Conservation (phyloP, 176 grass and related monocot genomes). For the Melocanna baccifera region DNA sequence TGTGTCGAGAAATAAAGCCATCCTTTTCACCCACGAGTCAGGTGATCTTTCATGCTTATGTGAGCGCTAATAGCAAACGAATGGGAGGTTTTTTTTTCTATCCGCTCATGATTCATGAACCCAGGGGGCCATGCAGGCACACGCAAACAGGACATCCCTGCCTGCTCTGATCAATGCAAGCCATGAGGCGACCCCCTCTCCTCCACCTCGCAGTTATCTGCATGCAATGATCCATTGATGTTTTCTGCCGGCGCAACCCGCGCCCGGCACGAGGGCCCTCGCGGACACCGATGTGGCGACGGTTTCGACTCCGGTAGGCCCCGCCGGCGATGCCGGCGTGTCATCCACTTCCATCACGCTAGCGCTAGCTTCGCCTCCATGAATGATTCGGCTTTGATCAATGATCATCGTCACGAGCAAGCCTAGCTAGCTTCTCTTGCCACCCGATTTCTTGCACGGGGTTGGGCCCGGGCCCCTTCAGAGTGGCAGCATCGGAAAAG, state of each 20-base stretch:
- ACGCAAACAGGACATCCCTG: background rate
- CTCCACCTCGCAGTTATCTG: background rate
- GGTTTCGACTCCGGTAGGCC: constrained; percentile 9
- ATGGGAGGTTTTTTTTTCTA: constrained; percentile 28
- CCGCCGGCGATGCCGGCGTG: constrained; percentile 17
- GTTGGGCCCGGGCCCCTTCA: background rate
- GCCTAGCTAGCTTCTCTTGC: background rate
- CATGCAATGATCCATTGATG: constrained; percentile 8
- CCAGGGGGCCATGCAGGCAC: background rate
- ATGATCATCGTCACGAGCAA: constrained; percentile 8
- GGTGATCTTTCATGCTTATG: constrained; percentile 4
- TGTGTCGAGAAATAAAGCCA: background rate
- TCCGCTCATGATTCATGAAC: background rate
- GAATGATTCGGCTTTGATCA: background rate
- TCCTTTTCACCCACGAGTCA: background rate
- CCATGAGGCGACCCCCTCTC: background rate
- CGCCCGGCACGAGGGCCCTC: constrained; percentile 9
- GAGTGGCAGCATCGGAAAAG: no score
- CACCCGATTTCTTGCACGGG: background rate
- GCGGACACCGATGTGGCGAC: background rate
- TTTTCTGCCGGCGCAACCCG: background rate
- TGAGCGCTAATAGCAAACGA: background rate
- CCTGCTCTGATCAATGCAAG: constrained; percentile 14
- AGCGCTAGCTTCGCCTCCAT: background rate
- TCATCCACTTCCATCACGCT: background rate